Evolutionary conservation across 345 rosid genomes (phyloP), one percentile per base, ranked within the genome.

Genomic region (Hypericum androsaemum): DNA sequence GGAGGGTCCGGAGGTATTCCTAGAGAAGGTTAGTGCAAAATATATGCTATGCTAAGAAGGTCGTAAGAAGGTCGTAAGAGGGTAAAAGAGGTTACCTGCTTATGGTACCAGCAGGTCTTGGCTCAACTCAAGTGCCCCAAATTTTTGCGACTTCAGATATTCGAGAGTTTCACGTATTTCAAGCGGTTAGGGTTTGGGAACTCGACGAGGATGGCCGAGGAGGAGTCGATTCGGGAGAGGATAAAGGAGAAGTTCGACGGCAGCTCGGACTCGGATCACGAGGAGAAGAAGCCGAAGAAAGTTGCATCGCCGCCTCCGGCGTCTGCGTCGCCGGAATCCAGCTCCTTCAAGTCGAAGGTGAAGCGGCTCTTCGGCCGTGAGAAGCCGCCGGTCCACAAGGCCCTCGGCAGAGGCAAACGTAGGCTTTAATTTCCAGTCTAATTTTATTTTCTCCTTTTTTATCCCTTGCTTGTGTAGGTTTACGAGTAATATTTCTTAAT

Each of bases 201-300:
- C 1, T 22, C 32, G 32, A 22, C 32, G 32, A 22, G 2, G 32
- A 22, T 22, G 32, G 32, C 61, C 32, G 39, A 46, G 7, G 55
- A 6, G 6, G 79, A 72, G 14, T 68, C 85, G 6, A 3, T 75
- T 66, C 28, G 46, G 58, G 89, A 83, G 6, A 80, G 77, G 83
- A 57, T 75, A 53, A 2, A 67, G 13, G 85, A 75, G 16, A 75
- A 69, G 76, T 53, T 65, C 71, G 64, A 52, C 32, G 64, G 53
- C 54, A 65, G 60, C 50, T 74, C 80, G 10, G 86, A 78, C 46
- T 52, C 80, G 47, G 86, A 67, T 9, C 60, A 70, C 61, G 74
- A 65, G 12, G 54, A 67, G 68, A 22, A 22, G 32, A 64, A 69
- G 13, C 7, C 46, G 12, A 47, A 46, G 43, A 10, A 54, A 2